Evolutionary conservation across 345 rosid genomes (phyloP).

Genomic region (Boechera divaricarpa): DNA sequence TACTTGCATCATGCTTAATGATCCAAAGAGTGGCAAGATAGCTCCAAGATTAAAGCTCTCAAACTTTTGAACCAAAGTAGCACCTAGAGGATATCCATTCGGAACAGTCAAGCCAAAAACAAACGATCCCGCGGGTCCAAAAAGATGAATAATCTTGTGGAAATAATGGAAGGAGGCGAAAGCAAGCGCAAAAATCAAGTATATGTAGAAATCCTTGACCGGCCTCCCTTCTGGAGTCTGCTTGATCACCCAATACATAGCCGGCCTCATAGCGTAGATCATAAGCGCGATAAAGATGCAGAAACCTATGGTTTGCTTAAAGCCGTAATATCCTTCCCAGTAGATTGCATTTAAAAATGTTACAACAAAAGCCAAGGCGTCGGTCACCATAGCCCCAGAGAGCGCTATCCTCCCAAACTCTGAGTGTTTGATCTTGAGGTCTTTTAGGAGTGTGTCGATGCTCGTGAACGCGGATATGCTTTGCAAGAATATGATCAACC

Average conservation of each 20-base stretch:
- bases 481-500: constrained; percentile 17
- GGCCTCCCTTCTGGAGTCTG: constrained; percentile 50
- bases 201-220: constrained; percentile 41
- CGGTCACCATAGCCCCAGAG: constrained; percentile 47
- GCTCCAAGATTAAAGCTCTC: constrained; percentile 46
- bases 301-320: background rate
- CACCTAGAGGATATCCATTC: constrained; percentile 54
- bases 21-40: constrained; percentile 43
- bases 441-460: constrained; percentile 52
- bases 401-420: constrained; percentile 60
- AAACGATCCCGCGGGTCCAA: constrained; percentile 47
- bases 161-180: constrained; percentile 24
- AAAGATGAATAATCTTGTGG: background rate
- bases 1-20: constrained; percentile 37
- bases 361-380: constrained; percentile 33
- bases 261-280: constrained; percentile 22
- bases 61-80: constrained; percentile 50
- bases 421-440: constrained; percentile 56
- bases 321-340: background rate
- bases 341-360: constrained; percentile 19
- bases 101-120: constrained; percentile 52
- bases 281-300: constrained; percentile 7
- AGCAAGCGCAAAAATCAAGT: constrained; percentile 40
- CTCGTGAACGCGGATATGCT: constrained; percentile 53
- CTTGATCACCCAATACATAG: constrained; percentile 45